Percentiles rank a stretch among this genome's conserved stretches.
phyloP scores from a whole-genome alignment of 1,284 basidiomycete genomes.

The Papiliotrema flavescens region DNA sequence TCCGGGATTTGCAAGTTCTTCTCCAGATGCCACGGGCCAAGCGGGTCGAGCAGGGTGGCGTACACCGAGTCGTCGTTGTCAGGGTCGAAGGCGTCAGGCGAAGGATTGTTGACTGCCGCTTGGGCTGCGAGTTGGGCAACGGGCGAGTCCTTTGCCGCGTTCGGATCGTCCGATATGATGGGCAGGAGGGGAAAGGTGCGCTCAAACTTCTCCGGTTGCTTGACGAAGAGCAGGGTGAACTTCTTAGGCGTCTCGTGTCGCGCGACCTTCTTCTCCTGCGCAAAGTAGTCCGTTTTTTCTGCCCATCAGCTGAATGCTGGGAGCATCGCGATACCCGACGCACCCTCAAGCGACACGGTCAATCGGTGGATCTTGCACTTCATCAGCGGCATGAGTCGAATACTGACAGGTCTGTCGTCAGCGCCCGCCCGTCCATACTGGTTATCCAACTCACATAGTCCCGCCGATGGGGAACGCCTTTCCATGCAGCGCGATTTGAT shows the following conservation, averaged over 20 bases:
- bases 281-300: slow-evolving; percentile 79
- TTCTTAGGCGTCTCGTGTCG: slow-evolving; percentile 70
- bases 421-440: not conserved
- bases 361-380: slow-evolving; percentile 82
- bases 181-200: slow-evolving; percentile 53
- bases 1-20: slow-evolving; percentile 50
- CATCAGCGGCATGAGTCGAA: slow-evolving; percentile 77
- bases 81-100: slow-evolving; percentile 24
- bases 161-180: slow-evolving; percentile 51
- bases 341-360: slow-evolving; percentile 77
- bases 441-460: slow-evolving; percentile 53
- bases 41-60: slow-evolving; percentile 52
- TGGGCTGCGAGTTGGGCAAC: slow-evolving; percentile 45
- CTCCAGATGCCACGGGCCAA: slow-evolving; percentile 58
- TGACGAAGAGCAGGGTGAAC: slow-evolving; percentile 66
- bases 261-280: slow-evolving; percentile 64
- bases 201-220: slow-evolving; percentile 53
- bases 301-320: slow-evolving; percentile 3
- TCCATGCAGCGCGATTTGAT: slow-evolving; percentile 71
- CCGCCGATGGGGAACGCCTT: slow-evolving; percentile 81
- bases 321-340: slow-evolving; percentile 18
- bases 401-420: slow-evolving; percentile 59
- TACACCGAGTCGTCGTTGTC: slow-evolving; percentile 50
- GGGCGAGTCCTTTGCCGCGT: slow-evolving; percentile 50
- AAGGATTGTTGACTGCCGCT: slow-evolving; percentile 40